These are phyloP conservation scores for Fagopyrum homotropicum DNA, from an alignment of 148 eudicot species.

Conservation along the genomic window DNA sequence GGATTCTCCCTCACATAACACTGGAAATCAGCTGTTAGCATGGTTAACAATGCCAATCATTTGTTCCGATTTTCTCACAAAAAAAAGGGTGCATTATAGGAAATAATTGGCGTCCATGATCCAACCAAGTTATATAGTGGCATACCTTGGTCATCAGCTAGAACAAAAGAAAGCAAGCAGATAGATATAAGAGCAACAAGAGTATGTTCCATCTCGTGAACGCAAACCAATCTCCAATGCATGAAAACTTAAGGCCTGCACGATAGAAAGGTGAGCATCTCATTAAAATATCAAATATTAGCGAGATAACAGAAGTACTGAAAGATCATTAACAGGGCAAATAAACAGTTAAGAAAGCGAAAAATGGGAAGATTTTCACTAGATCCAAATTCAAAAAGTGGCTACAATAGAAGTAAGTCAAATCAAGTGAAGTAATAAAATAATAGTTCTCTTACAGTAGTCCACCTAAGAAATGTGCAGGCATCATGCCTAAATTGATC, in stretches of 20 bases:
- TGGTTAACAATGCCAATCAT: background rate
- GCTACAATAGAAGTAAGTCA: background rate
- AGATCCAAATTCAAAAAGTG: background rate
- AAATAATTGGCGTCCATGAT: background rate
- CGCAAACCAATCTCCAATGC: slow-evolving; percentile 6
- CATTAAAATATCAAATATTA: background rate
- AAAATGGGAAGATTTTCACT: background rate
- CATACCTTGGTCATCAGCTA: slow-evolving; percentile 17
- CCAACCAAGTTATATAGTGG: background rate
- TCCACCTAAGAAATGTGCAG: background rate
- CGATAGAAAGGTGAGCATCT: background rate
- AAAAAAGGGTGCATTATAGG: background rate
- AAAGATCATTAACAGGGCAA: too few species aligned
- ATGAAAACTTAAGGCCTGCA: background rate
- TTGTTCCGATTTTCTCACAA: background rate
- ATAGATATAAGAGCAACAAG: background rate
- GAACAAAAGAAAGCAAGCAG: slow-evolving; percentile 9
- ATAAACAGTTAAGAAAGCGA: background rate
- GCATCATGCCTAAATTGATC: background rate
- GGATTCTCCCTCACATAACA: background rate
- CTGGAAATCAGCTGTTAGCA: background rate
- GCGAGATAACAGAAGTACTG: background rate
- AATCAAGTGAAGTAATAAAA: too few species aligned
- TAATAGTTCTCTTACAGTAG: too few species aligned
- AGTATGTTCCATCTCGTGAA: slow-evolving; percentile 13